Evolutionary conservation across 805 yeast species (phyloP), one percentile per base, ranked within the genome.

Genomic region (Starmerella powellii): DNA sequence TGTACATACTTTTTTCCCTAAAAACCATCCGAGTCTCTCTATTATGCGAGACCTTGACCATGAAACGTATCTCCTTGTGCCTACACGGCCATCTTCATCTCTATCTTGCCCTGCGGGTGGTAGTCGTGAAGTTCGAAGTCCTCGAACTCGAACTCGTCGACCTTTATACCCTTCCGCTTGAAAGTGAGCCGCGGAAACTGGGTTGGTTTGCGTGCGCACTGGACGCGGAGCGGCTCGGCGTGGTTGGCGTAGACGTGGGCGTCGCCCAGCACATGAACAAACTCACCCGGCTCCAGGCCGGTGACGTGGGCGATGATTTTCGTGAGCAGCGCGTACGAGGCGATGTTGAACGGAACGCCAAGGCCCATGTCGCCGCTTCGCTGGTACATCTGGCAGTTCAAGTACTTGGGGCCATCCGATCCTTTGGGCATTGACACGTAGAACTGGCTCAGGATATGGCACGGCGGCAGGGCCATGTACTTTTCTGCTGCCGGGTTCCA

Each of bases 281-380:
- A 85, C 54, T 87, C 96, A 32, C 97, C 97, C 47, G 95, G 80
- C 52, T 86, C 94, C 83, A 87, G 78, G 51, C 75, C 94, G 34
- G 86, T 86, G n/a, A 91, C 80, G 48, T 83, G 84, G 2, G 99
- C 98, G 49, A 91, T 80, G 96, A 91, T 88, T 54, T 74, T 79
- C 2, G 96, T 87, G 47, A 91, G 68, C 41, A 91, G 66, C 0
- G 98, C 94, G 59, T 91, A 91, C 0, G 96, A 85, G 0, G 99
- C 98, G 56, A 91, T 91, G 59, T 91, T 91, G 63, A 91, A 91
- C 1, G 99, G 99, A 18, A 91, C 97, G 12, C 99, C 99, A n/a
- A 91, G 72, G 0, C 99, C 99, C 95, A 91, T 87, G 58, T 91
- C 99, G 63, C 97, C 88, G n/a, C 95, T 82, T 56, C 99, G 74